Base-by-base conservation (phyloP, 805 yeast species). In the Candida methanosorbosa region DNA sequence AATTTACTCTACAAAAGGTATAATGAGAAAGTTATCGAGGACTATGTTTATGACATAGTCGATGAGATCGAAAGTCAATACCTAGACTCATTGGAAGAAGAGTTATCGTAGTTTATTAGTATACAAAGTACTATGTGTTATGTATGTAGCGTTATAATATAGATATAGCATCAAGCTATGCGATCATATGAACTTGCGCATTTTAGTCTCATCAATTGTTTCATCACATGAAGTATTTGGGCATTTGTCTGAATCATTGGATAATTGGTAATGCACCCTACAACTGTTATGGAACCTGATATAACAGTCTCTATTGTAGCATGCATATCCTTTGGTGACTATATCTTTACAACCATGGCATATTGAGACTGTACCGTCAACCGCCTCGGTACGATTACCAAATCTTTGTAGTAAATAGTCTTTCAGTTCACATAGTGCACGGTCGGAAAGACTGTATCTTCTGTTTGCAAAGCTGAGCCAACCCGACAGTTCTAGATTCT, bases 1-100 rank as follows among this genome's bases (percentile, higher is more conserved):
- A 65, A 66, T 32, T 69, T 81, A 0, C 63, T 84, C 29, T 56
- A 70, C 38, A 73, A 71, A 29, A 55, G 90, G 21, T 86, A 77
- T 48, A 68, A 70, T 13, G 86, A 82, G 44, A 69, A 64, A 36
- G 73, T 88, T 7, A 78, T 85, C 2, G 95, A 86, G 42, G 95
- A 86, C 43, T 71, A 81, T 43, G 76, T 75, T 2, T 80, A 81
- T 75, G 98, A 92, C 57, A 51, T 87, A 3, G 49, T 90, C 4
- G 97, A 92, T 51, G 95, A 92, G 56, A 70, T 82, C 0, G 88
- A 81, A 38, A 80, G 75, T 22, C 71, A 66, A 33, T 69, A 64
- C 40, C 50, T 76, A 33, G 81, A 74, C 42, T 50, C 56, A 15
- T 56, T 64, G 38, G 73, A 65, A 20, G 39, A 43, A 52, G 5